phyloP scores from a whole-genome alignment of 331 rosid genomes.

The Stylosanthes scabra region DNA sequence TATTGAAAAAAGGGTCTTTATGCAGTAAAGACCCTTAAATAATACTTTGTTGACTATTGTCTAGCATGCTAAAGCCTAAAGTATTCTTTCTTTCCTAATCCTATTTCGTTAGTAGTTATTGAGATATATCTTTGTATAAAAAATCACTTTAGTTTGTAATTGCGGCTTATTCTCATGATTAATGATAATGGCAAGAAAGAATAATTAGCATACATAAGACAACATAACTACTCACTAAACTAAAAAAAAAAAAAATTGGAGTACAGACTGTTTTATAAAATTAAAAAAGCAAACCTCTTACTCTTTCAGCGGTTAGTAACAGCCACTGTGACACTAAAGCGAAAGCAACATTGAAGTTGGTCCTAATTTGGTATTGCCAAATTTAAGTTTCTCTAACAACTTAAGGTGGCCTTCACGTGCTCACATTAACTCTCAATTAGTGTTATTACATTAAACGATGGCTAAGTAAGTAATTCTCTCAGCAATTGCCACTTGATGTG shows the following conservation, averaged over 20 bases:
- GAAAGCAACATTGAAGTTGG: conserved; percentile 20
- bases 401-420: conserved; percentile 68
- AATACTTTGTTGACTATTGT: background rate
- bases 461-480: background rate
- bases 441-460: no score
- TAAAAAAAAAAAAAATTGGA: no score
- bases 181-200: conserved; percentile 11
- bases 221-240: no score
- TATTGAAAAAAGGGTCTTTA: background rate
- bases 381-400: background rate
- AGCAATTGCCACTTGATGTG: background rate
- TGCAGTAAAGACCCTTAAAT: background rate
- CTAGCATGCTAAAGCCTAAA: no score
- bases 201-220: background rate
- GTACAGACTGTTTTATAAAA: conserved; percentile 10
- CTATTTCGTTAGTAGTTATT: no score
- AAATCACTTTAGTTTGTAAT: background rate
- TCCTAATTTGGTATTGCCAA: conserved; percentile 26
- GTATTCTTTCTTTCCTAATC: no score
- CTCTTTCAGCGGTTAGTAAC: conserved; percentile 14
- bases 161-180: background rate
- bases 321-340: conserved; percentile 14
- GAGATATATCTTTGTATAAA: no score
- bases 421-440: conserved; percentile 19
- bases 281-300: background rate